Conservation (phyloP, 208 protist genomes). For the Spongospora subterranea region DNA sequence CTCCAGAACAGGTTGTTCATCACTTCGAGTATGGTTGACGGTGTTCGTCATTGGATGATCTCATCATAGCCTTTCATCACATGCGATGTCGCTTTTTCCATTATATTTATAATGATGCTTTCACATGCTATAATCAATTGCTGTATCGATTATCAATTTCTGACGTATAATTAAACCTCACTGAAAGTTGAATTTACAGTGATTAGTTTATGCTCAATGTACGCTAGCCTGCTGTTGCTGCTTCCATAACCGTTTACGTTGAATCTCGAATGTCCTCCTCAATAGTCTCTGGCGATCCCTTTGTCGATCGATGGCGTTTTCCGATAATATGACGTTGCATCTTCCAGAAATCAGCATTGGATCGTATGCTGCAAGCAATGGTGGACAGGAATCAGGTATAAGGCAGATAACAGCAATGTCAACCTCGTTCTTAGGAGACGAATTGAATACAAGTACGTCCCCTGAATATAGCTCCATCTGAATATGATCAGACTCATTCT, state of each 20-base stretch:
- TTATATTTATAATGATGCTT: neutral
- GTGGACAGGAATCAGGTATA: neutral
- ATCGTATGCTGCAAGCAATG: neutral
- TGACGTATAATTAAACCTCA: neutral
- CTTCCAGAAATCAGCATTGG: neutral
- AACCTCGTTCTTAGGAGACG: neutral
- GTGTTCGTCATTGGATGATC: neutral
- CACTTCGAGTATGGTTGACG: neutral
- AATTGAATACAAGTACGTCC: neutral
- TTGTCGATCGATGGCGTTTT: neutral
- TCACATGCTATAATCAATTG: neutral
- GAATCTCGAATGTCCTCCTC: slow-evolving; percentile 30
- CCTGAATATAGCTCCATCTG: neutral
- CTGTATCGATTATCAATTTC: neutral
- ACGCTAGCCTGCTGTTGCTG: neutral
- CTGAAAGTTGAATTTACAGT: neutral
- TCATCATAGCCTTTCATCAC: neutral
- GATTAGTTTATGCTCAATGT: neutral
- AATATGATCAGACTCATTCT: neutral
- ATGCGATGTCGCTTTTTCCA: too few relatives aligned
- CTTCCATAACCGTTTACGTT: slow-evolving; percentile 12
- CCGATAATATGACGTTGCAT: slow-evolving; percentile 11
- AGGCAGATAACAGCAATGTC: neutral
- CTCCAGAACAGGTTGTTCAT: neutral
- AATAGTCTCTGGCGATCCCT: neutral